Percentiles rank a stretch among this genome's conserved stretches.
phyloP scores from a whole-genome alignment of 78 protist genomes.

The Guillardia theta region DNA sequence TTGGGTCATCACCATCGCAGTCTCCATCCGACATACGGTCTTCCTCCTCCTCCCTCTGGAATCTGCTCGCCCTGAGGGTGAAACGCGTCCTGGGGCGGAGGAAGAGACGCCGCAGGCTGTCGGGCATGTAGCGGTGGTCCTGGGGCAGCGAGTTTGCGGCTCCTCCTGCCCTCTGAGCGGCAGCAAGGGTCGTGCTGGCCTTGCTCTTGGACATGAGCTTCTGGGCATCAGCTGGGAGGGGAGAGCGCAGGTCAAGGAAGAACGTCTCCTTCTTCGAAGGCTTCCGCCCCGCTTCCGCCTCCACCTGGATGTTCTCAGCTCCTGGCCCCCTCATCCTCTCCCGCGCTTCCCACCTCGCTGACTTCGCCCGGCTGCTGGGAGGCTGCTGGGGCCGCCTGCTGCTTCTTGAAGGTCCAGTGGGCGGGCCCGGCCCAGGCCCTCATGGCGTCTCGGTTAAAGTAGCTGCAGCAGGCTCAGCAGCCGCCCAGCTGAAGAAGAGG shows the following conservation, averaged over 20 bases:
- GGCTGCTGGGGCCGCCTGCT: not conserved
- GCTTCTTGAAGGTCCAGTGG: slow-evolving; percentile 32
- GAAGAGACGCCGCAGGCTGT: not conserved
- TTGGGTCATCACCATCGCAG: no score
- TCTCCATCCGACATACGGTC: no score
- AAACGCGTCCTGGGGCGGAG: no score
- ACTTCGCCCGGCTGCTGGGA: no score
- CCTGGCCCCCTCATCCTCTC: not conserved
- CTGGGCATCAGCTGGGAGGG: not conserved
- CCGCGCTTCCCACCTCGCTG: not conserved
- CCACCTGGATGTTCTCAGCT: not conserved
- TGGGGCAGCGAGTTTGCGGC: not conserved
- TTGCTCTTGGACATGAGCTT: not conserved
- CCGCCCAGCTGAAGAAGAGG: no score
- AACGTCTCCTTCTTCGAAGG: not conserved
- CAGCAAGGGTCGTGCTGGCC: not conserved
- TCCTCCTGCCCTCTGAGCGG: not conserved
- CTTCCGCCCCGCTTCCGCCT: not conserved
- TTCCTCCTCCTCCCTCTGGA: no score
- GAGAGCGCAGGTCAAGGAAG: not conserved
- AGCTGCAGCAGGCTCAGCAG: no score
- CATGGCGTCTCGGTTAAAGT: not conserved
- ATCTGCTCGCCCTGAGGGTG: no score
- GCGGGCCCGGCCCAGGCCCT: slow-evolving; percentile 19
- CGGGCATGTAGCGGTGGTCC: not conserved